These are phyloP conservation scores for Lagerstroemia speciosa DNA, from an alignment of 345 rosid species.

Conservation along the genomic window DNA sequence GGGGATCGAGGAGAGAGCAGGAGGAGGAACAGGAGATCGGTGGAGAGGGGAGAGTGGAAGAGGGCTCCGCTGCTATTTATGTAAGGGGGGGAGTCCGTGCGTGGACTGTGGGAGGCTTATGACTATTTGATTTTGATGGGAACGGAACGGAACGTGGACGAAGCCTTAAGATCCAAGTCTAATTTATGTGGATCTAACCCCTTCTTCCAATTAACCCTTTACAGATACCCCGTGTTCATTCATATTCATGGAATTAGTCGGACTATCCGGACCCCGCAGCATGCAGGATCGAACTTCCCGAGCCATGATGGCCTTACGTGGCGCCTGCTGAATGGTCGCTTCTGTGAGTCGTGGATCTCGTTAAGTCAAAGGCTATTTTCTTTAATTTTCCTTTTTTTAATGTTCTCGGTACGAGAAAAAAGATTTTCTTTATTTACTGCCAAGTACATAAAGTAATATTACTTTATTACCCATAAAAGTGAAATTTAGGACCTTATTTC, in stretches of 20 bases:
- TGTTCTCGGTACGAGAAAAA: too few species aligned
- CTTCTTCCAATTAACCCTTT: neutral
- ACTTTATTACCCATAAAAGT: too few species aligned
- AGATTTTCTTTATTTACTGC: too few species aligned
- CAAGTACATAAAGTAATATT: too few species aligned
- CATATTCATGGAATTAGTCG: neutral
- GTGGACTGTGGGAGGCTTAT: neutral
- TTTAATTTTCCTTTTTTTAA: too few species aligned
- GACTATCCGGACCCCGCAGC: too few species aligned
- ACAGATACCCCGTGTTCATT: neutral
- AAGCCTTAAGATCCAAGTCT: neutral
- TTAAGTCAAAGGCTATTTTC: neutral
- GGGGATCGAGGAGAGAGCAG: neutral
- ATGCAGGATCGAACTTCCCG: too few species aligned
- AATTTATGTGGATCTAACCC: neutral
- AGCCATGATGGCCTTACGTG: neutral
- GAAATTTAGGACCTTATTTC: too few species aligned
- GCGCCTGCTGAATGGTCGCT: neutral
- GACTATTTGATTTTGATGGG: neutral
- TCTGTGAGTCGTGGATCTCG: neutral
- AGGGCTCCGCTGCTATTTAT: neutral
- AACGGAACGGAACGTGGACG: neutral
- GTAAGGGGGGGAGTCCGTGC: neutral
- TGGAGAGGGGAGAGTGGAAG: neutral
- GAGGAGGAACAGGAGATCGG: neutral